Evolutionary conservation across 73 alveolate species (phyloP).

Genomic region (Paramecium bursaria): DNA sequence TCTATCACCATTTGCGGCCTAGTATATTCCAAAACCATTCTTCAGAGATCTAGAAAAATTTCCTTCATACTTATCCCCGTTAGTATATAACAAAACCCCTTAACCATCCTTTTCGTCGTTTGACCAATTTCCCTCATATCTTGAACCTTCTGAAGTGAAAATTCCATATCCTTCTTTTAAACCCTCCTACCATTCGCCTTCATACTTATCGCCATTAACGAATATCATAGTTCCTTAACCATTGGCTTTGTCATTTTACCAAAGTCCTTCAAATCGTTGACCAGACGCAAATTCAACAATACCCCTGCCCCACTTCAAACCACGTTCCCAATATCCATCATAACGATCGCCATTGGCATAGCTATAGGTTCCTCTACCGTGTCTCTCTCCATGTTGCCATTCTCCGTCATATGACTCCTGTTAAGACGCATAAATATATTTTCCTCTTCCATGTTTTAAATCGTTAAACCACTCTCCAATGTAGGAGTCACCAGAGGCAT

Average conservation of each 20-base stretch:
- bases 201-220: constrained; percentile 58
- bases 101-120: constrained; percentile 64
- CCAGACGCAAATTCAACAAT: constrained; percentile 63
- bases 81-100: constrained; percentile 57
- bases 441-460: constrained; percentile 70
- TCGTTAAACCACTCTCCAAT: constrained; percentile 71
- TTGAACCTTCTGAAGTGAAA: constrained; percentile 49
- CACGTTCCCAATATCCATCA: constrained; percentile 67
- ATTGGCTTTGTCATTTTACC: constrained; percentile 28
- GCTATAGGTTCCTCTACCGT: constrained; percentile 56
- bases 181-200: constrained; percentile 68
- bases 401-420: constrained; percentile 70
- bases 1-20: constrained; percentile 72
- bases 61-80: constrained; percentile 72
- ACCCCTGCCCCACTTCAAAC: constrained; percentile 64
- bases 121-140: constrained; percentile 71
- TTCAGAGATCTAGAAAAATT: constrained; percentile 64
- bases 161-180: constrained; percentile 70
- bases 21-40: constrained; percentile 78
- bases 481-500: constrained; percentile 59
- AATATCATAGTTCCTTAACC: constrained; percentile 65
- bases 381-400: constrained; percentile 63
- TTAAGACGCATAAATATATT: constrained; percentile 24
- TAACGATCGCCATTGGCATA: constrained; percentile 49
- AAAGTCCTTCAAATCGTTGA: constrained; percentile 61